These are phyloP conservation scores for Talaromyces sp. DNA, from an alignment of 2,329 filamentous ascomycete genomes.

Conservation along the genomic window DNA sequence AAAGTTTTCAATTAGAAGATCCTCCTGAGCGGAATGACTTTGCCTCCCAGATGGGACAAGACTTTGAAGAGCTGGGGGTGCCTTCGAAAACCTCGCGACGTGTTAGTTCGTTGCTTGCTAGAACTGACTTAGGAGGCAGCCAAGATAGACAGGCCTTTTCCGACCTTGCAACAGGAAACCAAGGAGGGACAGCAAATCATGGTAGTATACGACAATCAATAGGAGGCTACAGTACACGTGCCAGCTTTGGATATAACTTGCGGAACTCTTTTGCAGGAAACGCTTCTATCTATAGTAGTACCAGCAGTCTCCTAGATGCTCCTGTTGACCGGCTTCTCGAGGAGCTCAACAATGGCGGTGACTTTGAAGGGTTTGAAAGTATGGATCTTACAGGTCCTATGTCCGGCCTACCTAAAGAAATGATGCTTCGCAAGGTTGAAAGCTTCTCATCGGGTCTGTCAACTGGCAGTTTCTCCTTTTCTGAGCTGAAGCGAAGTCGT, in stretches of 20 bases:
- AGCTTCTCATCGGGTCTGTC: conserved; percentile 58
- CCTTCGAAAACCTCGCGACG: conserved; percentile 66
- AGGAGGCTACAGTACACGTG: conserved; percentile 62
- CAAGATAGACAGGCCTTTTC: conserved; percentile 78
- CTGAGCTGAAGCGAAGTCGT: conserved; percentile 24
- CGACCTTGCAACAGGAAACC: conserved; percentile 58
- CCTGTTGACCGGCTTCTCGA: conserved; percentile 69
- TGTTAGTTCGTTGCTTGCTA: conserved; percentile 85
- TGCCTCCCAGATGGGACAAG: conserved; percentile 68
- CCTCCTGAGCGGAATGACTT: conserved; percentile 56
- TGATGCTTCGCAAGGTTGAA: conserved; percentile 69
- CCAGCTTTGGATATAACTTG: conserved; percentile 55
- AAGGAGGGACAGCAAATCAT: conserved; percentile 34
- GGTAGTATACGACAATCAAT: conserved; percentile 66
- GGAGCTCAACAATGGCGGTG: conserved; percentile 59
- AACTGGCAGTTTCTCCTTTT: conserved; percentile 28
- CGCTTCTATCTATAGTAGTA: conserved; percentile 45
- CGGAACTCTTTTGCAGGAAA: conserved; percentile 55
- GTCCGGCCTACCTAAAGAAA: conserved; percentile 67
- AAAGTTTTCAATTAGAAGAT: conserved; percentile 45
- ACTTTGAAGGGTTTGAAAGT: conserved; percentile 66
- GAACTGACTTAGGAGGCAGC: conserved; percentile 80
- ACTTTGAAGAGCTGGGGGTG: conserved; percentile 54
- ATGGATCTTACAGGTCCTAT: conserved; percentile 72
- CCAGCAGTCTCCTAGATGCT: conserved; percentile 64